Evolutionary conservation across 2,329 filamentous ascomycete genomes (phyloP), one percentile per base, ranked within the genome.

Genomic region (Coniella lustricola): DNA sequence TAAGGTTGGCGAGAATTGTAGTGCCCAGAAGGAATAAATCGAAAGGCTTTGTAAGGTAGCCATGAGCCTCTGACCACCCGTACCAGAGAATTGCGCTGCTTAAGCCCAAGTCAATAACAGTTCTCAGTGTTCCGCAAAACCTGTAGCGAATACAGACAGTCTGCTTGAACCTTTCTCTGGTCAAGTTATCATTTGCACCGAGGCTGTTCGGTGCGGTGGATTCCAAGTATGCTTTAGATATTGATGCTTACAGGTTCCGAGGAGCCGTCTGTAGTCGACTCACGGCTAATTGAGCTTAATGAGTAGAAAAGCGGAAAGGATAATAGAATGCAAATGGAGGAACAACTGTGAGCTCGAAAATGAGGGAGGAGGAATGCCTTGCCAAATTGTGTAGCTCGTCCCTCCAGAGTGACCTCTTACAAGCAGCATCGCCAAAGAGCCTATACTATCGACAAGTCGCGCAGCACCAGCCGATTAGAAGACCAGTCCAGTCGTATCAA

Each of bases 51-150:
- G 66, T 60, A 25, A 72, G 67, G 55, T 73, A 77, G 10, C 64
- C 66, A 55, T 76, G 70, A 1, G 72, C 69, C 48, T 75, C 74
- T 3, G 71, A 72, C 74, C 74, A 76, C 54, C 67, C 67, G 62
- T 67, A 73, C 71, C 71, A 75, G n/a, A 71, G 58, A 37, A 73
- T 54, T 8, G 59, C 58, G 45, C 67, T 69, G 37, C 61, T 62
- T 10, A 66, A 48, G 4, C 67, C 61, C 16, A 74, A 59, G 2
- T 72, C 71, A 50, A 67, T 58, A 8, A 72, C 44, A 1, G 70
- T 68, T 4, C 73, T 72, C 2, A 69, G 48, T 12, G 66, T 64
- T 44, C 73, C 67, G 29, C 64, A 68, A 25, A 69, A 62, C 71
- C 72, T 76, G 25, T 22, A 10, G 18, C 25, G 31, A 31, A 7